Evolutionary conservation across 106 monocot genomes (phyloP).

Genomic region (Platanthera zijinensis): DNA sequence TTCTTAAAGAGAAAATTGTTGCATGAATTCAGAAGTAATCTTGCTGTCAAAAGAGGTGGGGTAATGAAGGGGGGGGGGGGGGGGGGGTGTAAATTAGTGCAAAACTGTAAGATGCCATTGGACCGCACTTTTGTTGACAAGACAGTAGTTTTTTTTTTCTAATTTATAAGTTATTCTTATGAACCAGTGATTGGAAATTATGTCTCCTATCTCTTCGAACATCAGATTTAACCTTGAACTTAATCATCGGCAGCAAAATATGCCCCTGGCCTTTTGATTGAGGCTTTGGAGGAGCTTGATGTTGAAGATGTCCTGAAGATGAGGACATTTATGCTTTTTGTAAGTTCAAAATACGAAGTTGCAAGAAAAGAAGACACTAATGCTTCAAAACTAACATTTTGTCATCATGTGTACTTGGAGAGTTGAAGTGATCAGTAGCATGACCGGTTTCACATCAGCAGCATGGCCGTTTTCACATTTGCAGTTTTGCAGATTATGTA

Average conservation of each 20-base stretch:
- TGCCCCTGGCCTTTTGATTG: slow-evolving; percentile 98
- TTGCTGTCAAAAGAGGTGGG: slow-evolving; percentile 12
- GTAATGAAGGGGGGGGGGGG: slow-evolving; percentile 20
- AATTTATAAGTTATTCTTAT: not conserved
- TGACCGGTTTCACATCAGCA: too few relatives aligned
- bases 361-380: too few relatives aligned
- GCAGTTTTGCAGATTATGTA: too few relatives aligned
- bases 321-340: slow-evolving; percentile 93
- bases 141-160: not conserved
- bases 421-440: too few relatives aligned
- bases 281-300: slow-evolving; percentile 93
- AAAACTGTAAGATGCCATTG: slow-evolving; percentile 52
- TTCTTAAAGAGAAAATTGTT: slow-evolving; percentile 73
- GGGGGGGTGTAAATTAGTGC: slow-evolving; percentile 26
- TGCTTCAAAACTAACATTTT: too few relatives aligned
- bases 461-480: too few relatives aligned
- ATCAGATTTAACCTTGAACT: slow-evolving; percentile 14
- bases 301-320: slow-evolving; percentile 93
- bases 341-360: slow-evolving; percentile 1
- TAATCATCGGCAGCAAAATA: slow-evolving; percentile 77
- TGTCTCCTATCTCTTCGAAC: not conserved
- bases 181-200: not conserved
- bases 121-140: not conserved
- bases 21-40: slow-evolving; percentile 24
- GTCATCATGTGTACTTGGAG: too few relatives aligned